Evolutionary conservation across 2,329 filamentous ascomycete genomes (phyloP).

Genomic region (Fonsecaea pedrosoi): DNA sequence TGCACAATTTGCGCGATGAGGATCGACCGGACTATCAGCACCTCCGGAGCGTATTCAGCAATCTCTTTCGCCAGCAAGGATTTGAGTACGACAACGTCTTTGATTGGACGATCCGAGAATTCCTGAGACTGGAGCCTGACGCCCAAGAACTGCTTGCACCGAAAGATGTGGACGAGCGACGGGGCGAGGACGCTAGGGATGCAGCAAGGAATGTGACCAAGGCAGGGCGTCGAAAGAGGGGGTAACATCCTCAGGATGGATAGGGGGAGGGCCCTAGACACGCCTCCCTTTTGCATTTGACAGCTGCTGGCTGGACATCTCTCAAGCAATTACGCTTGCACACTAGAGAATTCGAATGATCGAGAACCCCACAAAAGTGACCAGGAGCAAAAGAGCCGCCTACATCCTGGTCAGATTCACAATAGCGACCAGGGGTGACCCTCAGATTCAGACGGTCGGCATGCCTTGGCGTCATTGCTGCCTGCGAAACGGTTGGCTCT

Average conservation of each 20-base stretch:
- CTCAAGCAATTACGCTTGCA: too few species aligned
- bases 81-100: constrained; percentile 39
- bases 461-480: too few species aligned
- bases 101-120: constrained; percentile 38
- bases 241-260: background rate
- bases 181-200: constrained; percentile 6
- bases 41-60: constrained; percentile 35
- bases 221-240: background rate
- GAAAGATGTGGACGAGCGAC: constrained; percentile 7
- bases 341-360: too few species aligned
- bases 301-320: too few species aligned
- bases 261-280: background rate
- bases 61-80: constrained; percentile 32
- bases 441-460: too few species aligned
- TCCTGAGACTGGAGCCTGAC: constrained; percentile 17
- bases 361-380: too few species aligned
- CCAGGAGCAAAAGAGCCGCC: too few species aligned
- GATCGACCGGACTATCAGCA: constrained; percentile 27
- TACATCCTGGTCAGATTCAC: too few species aligned
- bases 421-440: too few species aligned
- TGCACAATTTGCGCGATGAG: constrained; percentile 29
- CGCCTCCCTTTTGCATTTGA: too few species aligned
- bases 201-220: constrained; percentile 8
- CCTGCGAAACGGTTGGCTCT: too few species aligned
- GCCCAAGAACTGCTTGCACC: constrained; percentile 6